Percentiles rank a stretch among this genome's conserved stretches.
Conservation (phyloP, 768 basidiomycete species). For the Lyophyllum decastes region DNA sequence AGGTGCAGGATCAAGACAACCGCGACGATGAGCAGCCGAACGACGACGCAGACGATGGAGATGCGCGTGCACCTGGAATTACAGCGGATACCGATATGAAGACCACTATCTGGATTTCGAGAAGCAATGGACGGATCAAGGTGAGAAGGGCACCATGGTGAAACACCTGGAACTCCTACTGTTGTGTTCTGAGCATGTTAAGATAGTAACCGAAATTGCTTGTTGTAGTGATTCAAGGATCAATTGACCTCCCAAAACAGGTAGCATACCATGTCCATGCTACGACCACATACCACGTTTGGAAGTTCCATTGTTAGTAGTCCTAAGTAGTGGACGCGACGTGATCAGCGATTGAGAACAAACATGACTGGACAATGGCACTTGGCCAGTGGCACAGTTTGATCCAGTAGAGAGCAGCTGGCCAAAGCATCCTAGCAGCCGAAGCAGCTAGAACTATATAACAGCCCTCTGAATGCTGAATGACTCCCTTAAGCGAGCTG, state of each 20-base stretch:
- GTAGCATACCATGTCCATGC: background rate
- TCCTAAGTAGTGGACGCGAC: background rate
- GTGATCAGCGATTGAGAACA: background rate
- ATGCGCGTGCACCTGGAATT: background rate
- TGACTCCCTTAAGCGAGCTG: background rate
- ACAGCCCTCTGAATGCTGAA: background rate
- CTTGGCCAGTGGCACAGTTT: constrained; percentile 4
- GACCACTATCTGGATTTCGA: constrained; percentile 43
- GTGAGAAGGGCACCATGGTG: constrained; percentile 45
- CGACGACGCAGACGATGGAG: background rate
- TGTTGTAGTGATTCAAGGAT: background rate
- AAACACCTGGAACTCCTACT: background rate
- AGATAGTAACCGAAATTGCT: background rate
- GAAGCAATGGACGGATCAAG: constrained; percentile 39
- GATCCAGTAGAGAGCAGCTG: background rate
- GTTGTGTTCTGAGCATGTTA: background rate
- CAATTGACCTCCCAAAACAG: background rate
- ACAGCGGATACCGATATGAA: constrained; percentile 19
- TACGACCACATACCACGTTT: background rate
- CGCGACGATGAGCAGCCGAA: constrained; percentile 13
- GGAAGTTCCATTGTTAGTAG: background rate
- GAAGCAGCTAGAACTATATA: constrained; percentile 7
- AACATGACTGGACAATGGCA: constrained; percentile 5
- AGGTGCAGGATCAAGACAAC: background rate
- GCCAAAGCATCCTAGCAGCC: background rate